A percentile compares a stretch with the other conserved stretches of the same genome.
phyloP scores from a whole-genome alignment of 75 land plant species.

The Picea sitchensis region DNA sequence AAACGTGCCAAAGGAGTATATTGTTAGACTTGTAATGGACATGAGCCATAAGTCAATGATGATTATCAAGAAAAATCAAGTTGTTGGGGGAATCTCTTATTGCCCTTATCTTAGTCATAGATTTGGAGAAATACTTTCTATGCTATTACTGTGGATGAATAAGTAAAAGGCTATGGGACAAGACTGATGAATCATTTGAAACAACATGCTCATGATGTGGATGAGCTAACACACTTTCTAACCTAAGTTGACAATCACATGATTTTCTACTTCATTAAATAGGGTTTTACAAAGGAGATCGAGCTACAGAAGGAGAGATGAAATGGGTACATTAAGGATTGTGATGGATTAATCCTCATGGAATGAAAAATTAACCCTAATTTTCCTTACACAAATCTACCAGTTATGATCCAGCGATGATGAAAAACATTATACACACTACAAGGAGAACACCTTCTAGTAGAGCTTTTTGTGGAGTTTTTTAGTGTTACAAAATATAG shows the following conservation, averaged over 20 bases:
- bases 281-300: conserved; percentile 26
- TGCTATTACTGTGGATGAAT: conserved; percentile 98
- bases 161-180: conserved; percentile 99
- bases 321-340: too few relatives aligned
- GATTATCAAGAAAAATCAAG: conserved; percentile 83
- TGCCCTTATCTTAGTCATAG: conserved; percentile 94
- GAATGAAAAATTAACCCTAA: too few relatives aligned
- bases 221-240: conserved; percentile 92
- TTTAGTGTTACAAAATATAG: too few relatives aligned
- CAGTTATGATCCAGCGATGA: too few relatives aligned
- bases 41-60: not conserved
- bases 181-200: conserved; percentile 98
- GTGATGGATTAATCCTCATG: too few relatives aligned
- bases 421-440: too few relatives aligned
- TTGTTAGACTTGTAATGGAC: conserved; percentile 98
- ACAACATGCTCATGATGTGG: conserved; percentile 95
- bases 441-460: too few relatives aligned
- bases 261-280: conserved; percentile 94
- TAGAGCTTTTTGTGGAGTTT: too few relatives aligned
- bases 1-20: conserved; percentile 98
- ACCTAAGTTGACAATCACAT: conserved; percentile 99
- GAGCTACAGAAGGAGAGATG: too few relatives aligned
- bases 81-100: conserved; percentile 98
- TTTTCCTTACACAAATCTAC: too few relatives aligned
- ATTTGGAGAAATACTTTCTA: conserved; percentile 98